These are phyloP conservation scores for Serendipita sp. DNA, from an alignment of 768 basidiomycete species.

Conservation along the genomic window DNA sequence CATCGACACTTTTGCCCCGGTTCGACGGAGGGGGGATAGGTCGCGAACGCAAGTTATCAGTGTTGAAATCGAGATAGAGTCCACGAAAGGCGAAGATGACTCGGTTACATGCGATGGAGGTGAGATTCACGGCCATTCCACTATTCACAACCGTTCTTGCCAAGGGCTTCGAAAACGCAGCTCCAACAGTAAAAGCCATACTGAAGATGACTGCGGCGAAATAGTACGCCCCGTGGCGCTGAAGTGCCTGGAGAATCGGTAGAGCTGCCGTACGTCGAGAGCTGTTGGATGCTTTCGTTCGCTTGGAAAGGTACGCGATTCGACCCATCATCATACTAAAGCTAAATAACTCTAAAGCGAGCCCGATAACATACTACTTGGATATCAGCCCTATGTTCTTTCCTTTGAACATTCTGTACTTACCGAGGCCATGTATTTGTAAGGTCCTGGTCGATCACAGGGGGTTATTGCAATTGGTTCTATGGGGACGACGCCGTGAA, in stretches of 20 bases:
- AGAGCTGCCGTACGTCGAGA: not conserved
- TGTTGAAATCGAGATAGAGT: not conserved
- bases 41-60: not conserved
- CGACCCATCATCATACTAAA: slow-evolving; percentile 1
- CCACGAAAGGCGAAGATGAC: slow-evolving; percentile 1
- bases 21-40: not conserved
- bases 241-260: not conserved
- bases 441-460: not conserved
- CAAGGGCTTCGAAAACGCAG: not conserved
- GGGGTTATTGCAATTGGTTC: not conserved
- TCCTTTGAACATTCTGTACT: not conserved
- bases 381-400: not conserved
- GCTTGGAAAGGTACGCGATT: not conserved
- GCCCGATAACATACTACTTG: not conserved
- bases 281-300: not conserved
- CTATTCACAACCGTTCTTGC: not conserved
- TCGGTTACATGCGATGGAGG: slow-evolving; percentile 4
- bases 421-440: not conserved
- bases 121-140: not conserved
- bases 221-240: not conserved
- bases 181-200: not conserved
- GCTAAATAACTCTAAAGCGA: not conserved
- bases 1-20: not conserved
- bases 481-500: not conserved
- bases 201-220: not conserved